Evolutionary conservation across 768 basidiomycete species (phyloP), one percentile per base, ranked within the genome.

Genomic region (Mycena alexandri): DNA sequence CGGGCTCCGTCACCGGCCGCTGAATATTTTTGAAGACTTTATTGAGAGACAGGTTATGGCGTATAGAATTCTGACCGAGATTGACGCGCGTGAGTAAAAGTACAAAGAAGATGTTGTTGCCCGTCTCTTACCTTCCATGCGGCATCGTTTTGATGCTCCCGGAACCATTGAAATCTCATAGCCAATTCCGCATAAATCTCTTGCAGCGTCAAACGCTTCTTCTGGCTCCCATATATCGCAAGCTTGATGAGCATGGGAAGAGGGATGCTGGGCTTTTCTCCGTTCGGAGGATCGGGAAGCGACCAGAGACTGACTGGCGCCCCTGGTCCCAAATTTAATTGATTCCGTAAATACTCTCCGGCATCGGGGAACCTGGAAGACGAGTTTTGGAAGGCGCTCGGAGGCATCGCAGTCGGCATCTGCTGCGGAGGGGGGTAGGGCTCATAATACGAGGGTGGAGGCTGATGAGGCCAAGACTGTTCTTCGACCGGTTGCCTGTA

Each of bases 1-100:
- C 90, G 0, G 89, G 90, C 71, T 91, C 89, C 0, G 87, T 89
- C 60, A 90, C 86, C 0, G 89, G 88, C 14, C 90, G 84, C 1
- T 81, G 79, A 1, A 83, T 78, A n/a, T 83, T 81, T 19, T 76
- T 73, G 76, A 93, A 93, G n/a, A 87, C 83, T 47, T 86, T 84
- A 61, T 83, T 80, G 13, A 85, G 70, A 0, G 83, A 84, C 16
- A 85, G 75, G 53, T 79, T 79, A 72, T 85, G 84, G 34, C 84
- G 78, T 33, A 85, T 81, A 2, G 83, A 84, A 46, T 77, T 77
- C 83, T 84, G 68, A 34, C 41, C 21, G 63, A 55, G 51, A 29
- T 29, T 61, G 66, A 59, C 46, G 36, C 58, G 46, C 6, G 29
- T 29, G 6, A 29, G 29, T 29, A 3, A 29, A 29, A 33, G 41